phyloP scores from a whole-genome alignment of 768 basidiomycete species.

The Mycena olivaceomarginata region DNA sequence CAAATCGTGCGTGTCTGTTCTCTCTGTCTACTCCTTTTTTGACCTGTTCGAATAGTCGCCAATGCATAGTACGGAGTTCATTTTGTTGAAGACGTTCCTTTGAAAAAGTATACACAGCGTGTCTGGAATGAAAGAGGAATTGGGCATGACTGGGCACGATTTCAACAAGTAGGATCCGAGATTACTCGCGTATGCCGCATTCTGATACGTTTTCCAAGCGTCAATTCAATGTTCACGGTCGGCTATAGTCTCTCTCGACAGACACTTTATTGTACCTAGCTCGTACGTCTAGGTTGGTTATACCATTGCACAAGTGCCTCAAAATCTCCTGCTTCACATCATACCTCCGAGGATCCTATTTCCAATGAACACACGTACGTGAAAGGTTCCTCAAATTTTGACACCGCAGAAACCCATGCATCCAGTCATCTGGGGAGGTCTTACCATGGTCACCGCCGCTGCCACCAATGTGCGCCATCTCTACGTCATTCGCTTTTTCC shows the following conservation, averaged over 20 bases:
- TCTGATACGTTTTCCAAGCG: constrained; percentile 55
- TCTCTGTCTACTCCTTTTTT: background rate
- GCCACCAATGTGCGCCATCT: constrained; percentile 50
- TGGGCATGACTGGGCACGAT: constrained; percentile 78
- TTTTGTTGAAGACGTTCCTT: background rate
- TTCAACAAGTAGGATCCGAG: constrained; percentile 61
- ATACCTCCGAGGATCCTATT: constrained; percentile 81
- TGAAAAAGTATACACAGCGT: constrained; percentile 53
- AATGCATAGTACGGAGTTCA: constrained; percentile 71
- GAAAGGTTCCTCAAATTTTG: background rate
- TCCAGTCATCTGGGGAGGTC: constrained; percentile 80
- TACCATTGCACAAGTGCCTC: constrained; percentile 82
- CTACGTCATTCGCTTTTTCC: constrained; percentile 83
- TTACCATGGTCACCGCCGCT: constrained; percentile 60
- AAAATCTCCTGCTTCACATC: constrained; percentile 80
- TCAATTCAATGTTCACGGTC: constrained; percentile 82
- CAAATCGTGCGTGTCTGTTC: constrained; percentile 60
- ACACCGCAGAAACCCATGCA: constrained; percentile 42
- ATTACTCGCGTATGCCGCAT: background rate
- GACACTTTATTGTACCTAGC: no score
- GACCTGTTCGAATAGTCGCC: constrained; percentile 53
- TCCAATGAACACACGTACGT: constrained; percentile 55
- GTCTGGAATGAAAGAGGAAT: constrained; percentile 87
- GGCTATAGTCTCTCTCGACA: background rate
- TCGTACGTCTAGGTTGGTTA: constrained; percentile 67